phyloP scores from a whole-genome alignment of 2,329 filamentous ascomycete genomes.

The Diaporthe helianthi region DNA sequence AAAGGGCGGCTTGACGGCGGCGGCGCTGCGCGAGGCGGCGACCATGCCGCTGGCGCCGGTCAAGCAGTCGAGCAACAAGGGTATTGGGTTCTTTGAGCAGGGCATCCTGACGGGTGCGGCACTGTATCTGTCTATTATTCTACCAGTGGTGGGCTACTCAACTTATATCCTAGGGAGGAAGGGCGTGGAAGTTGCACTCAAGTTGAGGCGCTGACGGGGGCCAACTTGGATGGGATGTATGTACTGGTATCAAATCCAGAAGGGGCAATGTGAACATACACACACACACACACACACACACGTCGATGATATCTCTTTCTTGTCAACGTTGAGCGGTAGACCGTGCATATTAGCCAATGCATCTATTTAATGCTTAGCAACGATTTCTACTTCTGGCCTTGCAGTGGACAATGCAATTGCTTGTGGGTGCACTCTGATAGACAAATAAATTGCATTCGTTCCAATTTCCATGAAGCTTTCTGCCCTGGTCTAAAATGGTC shows the following conservation, averaged over 20 bases:
- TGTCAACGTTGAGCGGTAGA: background rate
- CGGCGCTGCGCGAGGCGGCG: slow-evolving; percentile 35
- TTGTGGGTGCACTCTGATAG: background rate
- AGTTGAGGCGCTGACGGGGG: background rate
- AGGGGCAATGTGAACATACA: background rate
- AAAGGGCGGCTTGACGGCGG: slow-evolving; percentile 33
- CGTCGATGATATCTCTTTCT: background rate
- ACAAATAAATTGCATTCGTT: background rate
- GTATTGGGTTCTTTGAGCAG: slow-evolving; percentile 57
- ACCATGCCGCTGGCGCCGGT: slow-evolving; percentile 43
- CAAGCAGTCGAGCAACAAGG: slow-evolving; percentile 42
- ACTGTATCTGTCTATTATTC: slow-evolving; percentile 37
- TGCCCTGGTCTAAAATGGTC: too few species aligned
- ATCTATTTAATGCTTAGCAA: background rate
- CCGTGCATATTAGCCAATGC: background rate
- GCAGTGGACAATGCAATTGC: background rate
- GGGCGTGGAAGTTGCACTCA: slow-evolving; percentile 29
- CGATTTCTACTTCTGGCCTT: background rate
- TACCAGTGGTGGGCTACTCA: slow-evolving; percentile 36
- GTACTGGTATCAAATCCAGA: background rate
- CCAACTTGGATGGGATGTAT: background rate
- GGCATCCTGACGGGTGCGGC: slow-evolving; percentile 49
- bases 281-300: too few species aligned
- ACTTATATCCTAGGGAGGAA: slow-evolving; percentile 35
- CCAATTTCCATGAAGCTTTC: background rate